Evolutionary conservation across 495 filamentous ascomycete species (phyloP).

Genomic region (Friedmanniomyces endolithicus): DNA sequence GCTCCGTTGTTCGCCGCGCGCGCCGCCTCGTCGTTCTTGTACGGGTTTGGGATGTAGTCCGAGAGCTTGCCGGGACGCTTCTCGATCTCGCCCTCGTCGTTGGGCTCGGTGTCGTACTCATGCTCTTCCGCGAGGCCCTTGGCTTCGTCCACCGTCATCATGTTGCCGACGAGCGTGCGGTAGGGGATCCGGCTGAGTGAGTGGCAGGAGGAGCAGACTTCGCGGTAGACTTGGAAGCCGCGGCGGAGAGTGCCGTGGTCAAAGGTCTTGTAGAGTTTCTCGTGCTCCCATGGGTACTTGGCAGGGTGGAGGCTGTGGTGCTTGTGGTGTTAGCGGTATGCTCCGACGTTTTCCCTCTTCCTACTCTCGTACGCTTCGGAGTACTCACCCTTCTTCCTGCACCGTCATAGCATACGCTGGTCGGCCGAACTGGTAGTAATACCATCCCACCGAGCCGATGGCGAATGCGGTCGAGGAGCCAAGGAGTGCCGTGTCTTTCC

Average conservation of each 20-base stretch:
- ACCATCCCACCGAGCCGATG: constrained; percentile 81
- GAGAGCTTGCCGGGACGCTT: constrained; percentile 97
- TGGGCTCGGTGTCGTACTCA: constrained; percentile 97
- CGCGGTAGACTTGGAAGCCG: constrained; percentile 99
- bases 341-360: not conserved
- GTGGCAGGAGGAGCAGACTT: constrained; percentile 97
- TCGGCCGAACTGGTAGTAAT: constrained; percentile 87
- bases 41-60: constrained; percentile 87
- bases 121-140: constrained; percentile 94
- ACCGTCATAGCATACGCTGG: constrained; percentile 80
- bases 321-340: not conserved
- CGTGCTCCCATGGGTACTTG: constrained; percentile 91
- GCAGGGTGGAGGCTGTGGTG: constrained; percentile 69
- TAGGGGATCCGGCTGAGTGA: constrained; percentile 89
- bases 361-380: not conserved
- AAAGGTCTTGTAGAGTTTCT: constrained; percentile 82
- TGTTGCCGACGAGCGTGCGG: constrained; percentile 77
- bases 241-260: constrained; percentile 92
- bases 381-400: constrained; percentile 89
- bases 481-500: constrained; percentile 65
- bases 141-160: constrained; percentile 93
- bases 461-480: constrained; percentile 72
- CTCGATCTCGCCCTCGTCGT: constrained; percentile 94
- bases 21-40: constrained; percentile 97
- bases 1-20: constrained; percentile 97